Evolutionary conservation across 2,329 filamentous ascomycete genomes (phyloP), one percentile per base, ranked within the genome.

Genomic region (Pyrenophora graminea): DNA sequence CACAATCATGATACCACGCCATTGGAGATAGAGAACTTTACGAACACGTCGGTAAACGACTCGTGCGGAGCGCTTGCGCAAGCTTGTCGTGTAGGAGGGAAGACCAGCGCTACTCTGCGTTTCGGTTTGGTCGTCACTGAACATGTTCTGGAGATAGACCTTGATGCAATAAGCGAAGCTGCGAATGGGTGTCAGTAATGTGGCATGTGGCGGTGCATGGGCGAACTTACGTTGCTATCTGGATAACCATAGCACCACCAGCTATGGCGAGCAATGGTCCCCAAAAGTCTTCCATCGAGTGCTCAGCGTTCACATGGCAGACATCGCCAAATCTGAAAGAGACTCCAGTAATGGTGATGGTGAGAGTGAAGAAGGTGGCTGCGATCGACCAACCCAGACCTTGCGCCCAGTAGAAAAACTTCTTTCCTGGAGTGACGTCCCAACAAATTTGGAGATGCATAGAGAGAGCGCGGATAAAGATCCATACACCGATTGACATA

Each of bases 381-480:
- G 92, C 91, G 39, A 97, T 81, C 15, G 88, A 89, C 89, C 93
- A 97, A 55, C 94, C 94, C 7, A 86, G 77, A 13, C 82, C 81
- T 66, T 96, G 86, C 3, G 93, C 86, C 59, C 84, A 83, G 79
- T 90, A 91, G 85, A 97, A 97, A 74, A 97, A 97, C 64, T 83
- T 89, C 38, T 86, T 84, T 33, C 94, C 94, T 3, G 96, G 89
- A 6, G 93, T 85, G 30, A 95, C 82, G 72, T 97, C 91, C 94
- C 94, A 99, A 79, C 92, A 97, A 59, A 99, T 97, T 74, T 97
- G 94, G 21, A 99, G 85, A 74, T 99, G 94, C 64, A 99, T 87
- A 4, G 91, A 96, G 30, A 97, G 77, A 0, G 93, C 89, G 57
- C 94, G 86, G 53, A 97, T 82, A 70, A 97, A 96, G 58, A 92